Conservation (phyloP, 2,329 filamentous ascomycete genomes). For the Pseudocercospora eumusae region DNA sequence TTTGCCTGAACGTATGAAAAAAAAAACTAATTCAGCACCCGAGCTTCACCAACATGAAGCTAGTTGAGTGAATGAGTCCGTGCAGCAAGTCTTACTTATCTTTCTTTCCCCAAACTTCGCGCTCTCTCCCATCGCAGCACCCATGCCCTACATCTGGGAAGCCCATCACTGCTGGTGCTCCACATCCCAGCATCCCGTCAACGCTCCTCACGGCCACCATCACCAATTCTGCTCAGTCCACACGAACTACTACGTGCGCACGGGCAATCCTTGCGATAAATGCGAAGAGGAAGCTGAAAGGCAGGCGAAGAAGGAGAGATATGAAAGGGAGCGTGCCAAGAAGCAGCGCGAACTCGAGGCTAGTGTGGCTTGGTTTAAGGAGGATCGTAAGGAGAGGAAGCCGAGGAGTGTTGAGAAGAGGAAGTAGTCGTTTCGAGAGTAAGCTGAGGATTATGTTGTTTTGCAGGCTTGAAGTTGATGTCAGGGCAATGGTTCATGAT, state of each 20-base stretch:
- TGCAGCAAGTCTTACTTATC: not conserved
- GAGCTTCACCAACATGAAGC: no score
- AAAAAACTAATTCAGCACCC: no score
- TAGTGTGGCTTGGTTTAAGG: constrained; percentile 4
- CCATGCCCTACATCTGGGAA: not conserved
- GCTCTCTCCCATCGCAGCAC: no score
- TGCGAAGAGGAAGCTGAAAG: constrained; percentile 6
- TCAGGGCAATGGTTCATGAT: no score
- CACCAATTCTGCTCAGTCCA: constrained; percentile 6
- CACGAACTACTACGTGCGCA: not conserved
- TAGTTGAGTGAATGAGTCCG: not conserved
- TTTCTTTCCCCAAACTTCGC: no score
- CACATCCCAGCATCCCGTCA: not conserved
- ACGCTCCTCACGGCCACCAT: not conserved
- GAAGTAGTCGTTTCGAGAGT: no score
- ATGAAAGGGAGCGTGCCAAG: not conserved
- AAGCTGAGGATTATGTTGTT: no score
- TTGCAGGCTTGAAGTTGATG: no score
- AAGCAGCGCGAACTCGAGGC: not conserved
- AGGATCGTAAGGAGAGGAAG: constrained; percentile 7
- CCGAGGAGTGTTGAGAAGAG: not conserved
- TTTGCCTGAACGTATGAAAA: no score
- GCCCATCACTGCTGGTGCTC: constrained; percentile 10
- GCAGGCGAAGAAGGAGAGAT: not conserved
- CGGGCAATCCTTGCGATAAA: not conserved